phyloP scores from a whole-genome alignment of 2,329 filamentous ascomycete genomes.

The Fusarium poae region DNA sequence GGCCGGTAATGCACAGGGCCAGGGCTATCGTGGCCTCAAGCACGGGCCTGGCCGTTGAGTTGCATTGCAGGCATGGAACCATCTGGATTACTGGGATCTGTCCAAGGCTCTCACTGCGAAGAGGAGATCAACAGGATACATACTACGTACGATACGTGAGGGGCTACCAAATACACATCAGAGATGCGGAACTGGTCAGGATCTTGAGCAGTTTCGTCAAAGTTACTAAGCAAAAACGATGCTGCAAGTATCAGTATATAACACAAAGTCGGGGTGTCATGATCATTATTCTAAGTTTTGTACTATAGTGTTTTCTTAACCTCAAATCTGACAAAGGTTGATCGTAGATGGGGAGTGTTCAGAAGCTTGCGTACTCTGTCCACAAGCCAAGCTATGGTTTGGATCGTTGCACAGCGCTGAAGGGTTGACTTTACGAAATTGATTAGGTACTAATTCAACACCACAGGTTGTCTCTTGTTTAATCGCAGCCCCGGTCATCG shows the following conservation, averaged over 20 bases:
- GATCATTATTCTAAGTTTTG: not conserved
- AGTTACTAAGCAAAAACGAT: not conserved
- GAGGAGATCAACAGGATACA: constrained; percentile 14
- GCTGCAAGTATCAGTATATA: not conserved
- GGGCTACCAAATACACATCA: not conserved
- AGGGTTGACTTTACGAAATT: constrained; percentile 42
- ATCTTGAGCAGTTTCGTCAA: constrained; percentile 2
- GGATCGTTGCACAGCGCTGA: constrained; percentile 29
- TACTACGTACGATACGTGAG: constrained; percentile 6
- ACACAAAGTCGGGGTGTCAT: not conserved
- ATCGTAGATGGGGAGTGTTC: not conserved
- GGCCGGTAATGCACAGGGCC: constrained; percentile 22
- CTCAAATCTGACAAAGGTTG: not conserved
- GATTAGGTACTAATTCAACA: constrained; percentile 15
- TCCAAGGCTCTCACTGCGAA: constrained; percentile 3
- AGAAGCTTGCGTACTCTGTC: constrained; percentile 13
- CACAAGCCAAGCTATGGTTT: constrained; percentile 13
- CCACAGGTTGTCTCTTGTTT: constrained; percentile 4
- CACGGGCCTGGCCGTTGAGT: constrained; percentile 32
- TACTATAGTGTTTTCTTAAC: not conserved
- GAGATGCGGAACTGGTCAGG: not conserved
- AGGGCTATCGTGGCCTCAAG: constrained; percentile 30
- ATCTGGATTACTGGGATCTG: constrained; percentile 35
- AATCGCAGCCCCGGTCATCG: constrained; percentile 42
- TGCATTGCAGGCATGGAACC: constrained; percentile 29